A percentile compares a stretch with the other conserved stretches of the same genome.
Conservation (phyloP, 768 basidiomycete genomes). For the Pleurotus sapidus region DNA sequence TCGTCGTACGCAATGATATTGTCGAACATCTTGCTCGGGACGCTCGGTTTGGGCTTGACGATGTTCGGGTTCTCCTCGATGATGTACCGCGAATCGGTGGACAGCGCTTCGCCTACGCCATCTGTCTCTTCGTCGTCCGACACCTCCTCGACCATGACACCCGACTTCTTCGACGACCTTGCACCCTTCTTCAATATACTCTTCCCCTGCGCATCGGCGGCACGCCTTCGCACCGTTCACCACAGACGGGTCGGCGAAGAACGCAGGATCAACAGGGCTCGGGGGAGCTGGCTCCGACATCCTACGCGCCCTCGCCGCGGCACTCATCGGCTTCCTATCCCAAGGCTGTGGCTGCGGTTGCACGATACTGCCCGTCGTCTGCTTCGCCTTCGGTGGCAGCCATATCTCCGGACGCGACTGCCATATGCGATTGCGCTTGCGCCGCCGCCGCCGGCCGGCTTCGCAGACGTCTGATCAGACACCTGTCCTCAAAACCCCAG, state of each 20-base stretch:
- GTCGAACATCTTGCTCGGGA: conserved; percentile 32
- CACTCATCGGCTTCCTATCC: conserved; percentile 6
- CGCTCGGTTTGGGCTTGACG: conserved; percentile 40
- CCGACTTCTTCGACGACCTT: conserved; percentile 16
- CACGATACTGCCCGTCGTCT: not conserved
- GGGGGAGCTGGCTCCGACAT: conserved; percentile 28
- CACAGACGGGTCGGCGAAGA: conserved; percentile 9
- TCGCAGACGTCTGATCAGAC: not conserved
- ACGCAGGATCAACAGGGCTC: conserved; percentile 14
- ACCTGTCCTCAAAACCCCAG: not conserved
- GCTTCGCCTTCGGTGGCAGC: conserved; percentile 3
- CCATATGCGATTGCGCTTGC: not conserved
- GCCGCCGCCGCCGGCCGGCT: not conserved
- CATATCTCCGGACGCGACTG: not conserved
- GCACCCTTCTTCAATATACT: conserved; percentile 16
- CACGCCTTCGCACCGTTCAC: not conserved
- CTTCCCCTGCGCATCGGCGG: conserved; percentile 8
- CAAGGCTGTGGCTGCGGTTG: not conserved
- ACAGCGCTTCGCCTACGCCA: conserved; percentile 25
- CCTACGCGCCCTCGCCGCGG: conserved; percentile 14
- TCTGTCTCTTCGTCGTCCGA: conserved; percentile 38
- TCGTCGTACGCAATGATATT: conserved; percentile 33
- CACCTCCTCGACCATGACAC: conserved; percentile 42
- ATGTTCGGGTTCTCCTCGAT: conserved; percentile 25
- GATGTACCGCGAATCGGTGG: conserved; percentile 30